These are phyloP conservation scores for Ceratocystis papillata DNA, from an alignment of 2,329 filamentous ascomycete species.

Conservation along the genomic window DNA sequence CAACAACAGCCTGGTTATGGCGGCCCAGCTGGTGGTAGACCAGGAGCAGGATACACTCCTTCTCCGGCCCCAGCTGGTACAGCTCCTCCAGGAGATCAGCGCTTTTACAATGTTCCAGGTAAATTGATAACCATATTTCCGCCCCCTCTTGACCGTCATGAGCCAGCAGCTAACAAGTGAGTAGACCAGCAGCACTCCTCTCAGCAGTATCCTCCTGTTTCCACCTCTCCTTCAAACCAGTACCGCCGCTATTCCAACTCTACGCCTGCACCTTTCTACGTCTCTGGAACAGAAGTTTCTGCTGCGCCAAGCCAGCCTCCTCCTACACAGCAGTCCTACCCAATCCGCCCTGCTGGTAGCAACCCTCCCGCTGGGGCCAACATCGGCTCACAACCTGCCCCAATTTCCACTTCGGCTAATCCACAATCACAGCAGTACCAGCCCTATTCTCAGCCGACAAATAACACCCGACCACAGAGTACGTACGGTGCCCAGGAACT, in stretches of 20 bases:
- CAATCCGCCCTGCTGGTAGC: constrained; percentile 33
- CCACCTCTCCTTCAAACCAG: constrained; percentile 41
- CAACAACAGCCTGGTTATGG: constrained; percentile 41
- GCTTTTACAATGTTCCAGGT: constrained; percentile 24
- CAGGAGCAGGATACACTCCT: constrained; percentile 26
- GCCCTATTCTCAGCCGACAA: constrained; percentile 41
- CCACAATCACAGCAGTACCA: constrained; percentile 36
- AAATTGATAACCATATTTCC: not conserved
- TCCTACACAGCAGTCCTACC: constrained; percentile 38
- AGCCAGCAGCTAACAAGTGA: not conserved
- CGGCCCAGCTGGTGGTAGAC: constrained; percentile 25
- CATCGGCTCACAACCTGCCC: constrained; percentile 27
- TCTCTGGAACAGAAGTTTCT: constrained; percentile 48
- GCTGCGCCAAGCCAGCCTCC: constrained; percentile 29
- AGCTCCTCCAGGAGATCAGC: constrained; percentile 39
- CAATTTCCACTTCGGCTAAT: constrained; percentile 41
- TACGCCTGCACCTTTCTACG: constrained; percentile 53
- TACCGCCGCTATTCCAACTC: constrained; percentile 44
- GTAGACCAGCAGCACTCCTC: constrained; percentile 35
- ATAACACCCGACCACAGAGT: constrained; percentile 49
- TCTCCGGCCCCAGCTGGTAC: constrained; percentile 54
- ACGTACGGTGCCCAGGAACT: constrained; percentile 67
- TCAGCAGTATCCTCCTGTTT: constrained; percentile 26
- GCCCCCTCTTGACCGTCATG: not conserved
- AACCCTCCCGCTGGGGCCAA: constrained; percentile 31